Conservation (phyloP, 768 basidiomycete genomes). For the Tylopilus subfusipes region DNA sequence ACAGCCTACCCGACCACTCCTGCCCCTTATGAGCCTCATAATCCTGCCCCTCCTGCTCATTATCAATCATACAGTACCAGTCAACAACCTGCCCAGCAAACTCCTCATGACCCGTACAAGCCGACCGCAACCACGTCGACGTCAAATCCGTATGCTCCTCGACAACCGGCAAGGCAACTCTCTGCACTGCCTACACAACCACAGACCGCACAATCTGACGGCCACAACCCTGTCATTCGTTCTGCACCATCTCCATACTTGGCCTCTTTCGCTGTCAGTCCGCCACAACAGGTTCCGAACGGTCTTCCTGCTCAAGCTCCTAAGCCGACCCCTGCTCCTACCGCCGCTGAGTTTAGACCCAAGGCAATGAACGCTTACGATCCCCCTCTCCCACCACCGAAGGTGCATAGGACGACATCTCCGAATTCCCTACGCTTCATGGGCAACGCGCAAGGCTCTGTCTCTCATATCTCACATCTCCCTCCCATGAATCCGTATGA, state of each 20-base stretch:
- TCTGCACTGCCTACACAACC: slow-evolving; percentile 16
- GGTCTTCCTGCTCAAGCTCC: slow-evolving; percentile 29
- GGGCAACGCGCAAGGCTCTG: slow-evolving; percentile 12
- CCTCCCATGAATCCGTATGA: slow-evolving; percentile 20
- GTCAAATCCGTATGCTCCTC: slow-evolving; percentile 23
- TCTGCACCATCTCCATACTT: slow-evolving; percentile 28
- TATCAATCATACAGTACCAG: slow-evolving; percentile 14
- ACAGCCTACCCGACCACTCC: slow-evolving; percentile 10
- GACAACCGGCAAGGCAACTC: slow-evolving; percentile 11
- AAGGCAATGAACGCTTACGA: slow-evolving; percentile 73
- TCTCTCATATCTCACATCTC: slow-evolving; percentile 8
- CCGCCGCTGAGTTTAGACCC: slow-evolving; percentile 53
- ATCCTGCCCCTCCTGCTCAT: slow-evolving; percentile 15
- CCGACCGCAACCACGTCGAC: slow-evolving; percentile 17
- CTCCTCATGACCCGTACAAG: slow-evolving; percentile 37
- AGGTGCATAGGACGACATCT: slow-evolving; percentile 28
- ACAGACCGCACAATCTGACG: slow-evolving; percentile 33
- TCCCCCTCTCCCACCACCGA: slow-evolving; percentile 61
- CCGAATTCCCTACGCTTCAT: slow-evolving; percentile 24
- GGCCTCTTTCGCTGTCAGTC: slow-evolving; percentile 10
- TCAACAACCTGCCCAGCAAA: slow-evolving; percentile 16
- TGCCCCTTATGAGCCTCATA: slow-evolving; percentile 26
- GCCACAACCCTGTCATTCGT: slow-evolving; percentile 22
- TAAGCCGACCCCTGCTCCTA: slow-evolving; percentile 33
- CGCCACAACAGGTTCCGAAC: slow-evolving; percentile 18